Percentiles rank a stretch among this genome's conserved stretches.
These are phyloP conservation scores for Heimioporus sp. DNA, from an alignment of 768 basidiomycete genomes.

Conservation along the genomic window DNA sequence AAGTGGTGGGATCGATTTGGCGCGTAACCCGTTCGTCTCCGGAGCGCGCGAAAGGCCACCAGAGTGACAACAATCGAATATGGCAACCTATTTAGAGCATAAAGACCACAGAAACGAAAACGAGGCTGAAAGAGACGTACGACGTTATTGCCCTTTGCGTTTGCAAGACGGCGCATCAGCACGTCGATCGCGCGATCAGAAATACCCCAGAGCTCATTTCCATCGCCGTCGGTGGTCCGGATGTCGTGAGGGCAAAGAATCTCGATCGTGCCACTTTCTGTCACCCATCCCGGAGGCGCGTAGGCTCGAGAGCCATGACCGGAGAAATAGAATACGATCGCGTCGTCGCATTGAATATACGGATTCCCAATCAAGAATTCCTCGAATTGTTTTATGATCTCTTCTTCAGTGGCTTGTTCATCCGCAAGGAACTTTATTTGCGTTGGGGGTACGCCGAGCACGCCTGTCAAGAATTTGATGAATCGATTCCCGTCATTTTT, in stretches of 20 bases:
- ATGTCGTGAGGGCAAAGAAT: conserved; percentile 9
- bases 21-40: background rate
- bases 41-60: conserved; percentile 15
- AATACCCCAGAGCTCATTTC: conserved; percentile 8
- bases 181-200: conserved; percentile 14
- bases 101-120: background rate
- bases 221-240: conserved; percentile 4
- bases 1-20: conserved; percentile 10
- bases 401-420: conserved; percentile 8
- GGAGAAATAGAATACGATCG: conserved; percentile 18
- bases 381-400: conserved; percentile 5
- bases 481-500: conserved; percentile 17
- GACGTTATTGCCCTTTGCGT: conserved; percentile 17
- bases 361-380: conserved; percentile 10
- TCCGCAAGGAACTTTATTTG: conserved; percentile 16
- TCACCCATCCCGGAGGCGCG: conserved; percentile 18
- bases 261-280: conserved; percentile 12
- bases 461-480: conserved; percentile 4
- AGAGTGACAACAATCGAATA: conserved; percentile 22
- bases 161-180: conserved; percentile 14
- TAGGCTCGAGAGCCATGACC: conserved; percentile 12
- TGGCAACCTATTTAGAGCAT: conserved; percentile 3
- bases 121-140: conserved; percentile 1
- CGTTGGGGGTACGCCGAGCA: conserved; percentile 10
- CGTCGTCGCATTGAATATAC: conserved; percentile 10